Evolutionary conservation across 495 filamentous ascomycete genomes (phyloP).

Genomic region (Talaromyces borbonicus): DNA sequence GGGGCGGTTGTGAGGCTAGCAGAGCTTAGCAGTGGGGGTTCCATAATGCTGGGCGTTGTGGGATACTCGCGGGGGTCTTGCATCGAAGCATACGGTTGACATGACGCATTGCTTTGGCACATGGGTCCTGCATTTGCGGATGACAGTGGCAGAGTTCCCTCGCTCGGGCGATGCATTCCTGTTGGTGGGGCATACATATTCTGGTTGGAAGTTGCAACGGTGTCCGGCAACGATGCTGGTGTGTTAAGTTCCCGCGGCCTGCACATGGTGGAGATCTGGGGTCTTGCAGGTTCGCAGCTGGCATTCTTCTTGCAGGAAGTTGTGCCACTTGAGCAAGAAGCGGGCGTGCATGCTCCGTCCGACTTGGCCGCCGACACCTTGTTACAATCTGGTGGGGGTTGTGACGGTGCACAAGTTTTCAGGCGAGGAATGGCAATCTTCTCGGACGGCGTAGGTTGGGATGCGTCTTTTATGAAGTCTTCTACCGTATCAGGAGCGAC

Average conservation of each 20-base stretch:
- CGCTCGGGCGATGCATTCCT: too few relatives aligned
- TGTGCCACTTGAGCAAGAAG: too few relatives aligned
- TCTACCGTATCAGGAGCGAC: constrained; percentile 18
- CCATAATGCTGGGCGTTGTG: background rate
- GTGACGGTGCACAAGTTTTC: constrained; percentile 1
- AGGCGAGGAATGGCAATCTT: constrained; percentile 35
- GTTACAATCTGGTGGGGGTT: background rate
- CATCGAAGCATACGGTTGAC: background rate
- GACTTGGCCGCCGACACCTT: background rate
- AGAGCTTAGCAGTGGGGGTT: background rate
- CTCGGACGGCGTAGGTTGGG: constrained; percentile 11
- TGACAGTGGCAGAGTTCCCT: too few relatives aligned
- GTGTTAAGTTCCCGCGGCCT: too few relatives aligned
- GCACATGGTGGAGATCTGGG: too few relatives aligned
- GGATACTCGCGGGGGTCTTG: background rate
- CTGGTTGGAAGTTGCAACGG: too few relatives aligned
- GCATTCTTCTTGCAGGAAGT: too few relatives aligned
- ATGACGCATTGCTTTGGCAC: too few relatives aligned
- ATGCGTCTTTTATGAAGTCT: constrained; percentile 19
- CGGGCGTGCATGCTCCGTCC: background rate
- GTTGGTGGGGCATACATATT: too few relatives aligned
- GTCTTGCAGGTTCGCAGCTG: too few relatives aligned
- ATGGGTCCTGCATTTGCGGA: too few relatives aligned
- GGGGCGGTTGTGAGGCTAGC: background rate
- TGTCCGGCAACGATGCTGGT: too few relatives aligned